Percentiles rank a stretch among this genome's conserved stretches.
Evolutionary conservation across 306 rosid genomes (phyloP).

Genomic region (Cucumis cinereus): DNA sequence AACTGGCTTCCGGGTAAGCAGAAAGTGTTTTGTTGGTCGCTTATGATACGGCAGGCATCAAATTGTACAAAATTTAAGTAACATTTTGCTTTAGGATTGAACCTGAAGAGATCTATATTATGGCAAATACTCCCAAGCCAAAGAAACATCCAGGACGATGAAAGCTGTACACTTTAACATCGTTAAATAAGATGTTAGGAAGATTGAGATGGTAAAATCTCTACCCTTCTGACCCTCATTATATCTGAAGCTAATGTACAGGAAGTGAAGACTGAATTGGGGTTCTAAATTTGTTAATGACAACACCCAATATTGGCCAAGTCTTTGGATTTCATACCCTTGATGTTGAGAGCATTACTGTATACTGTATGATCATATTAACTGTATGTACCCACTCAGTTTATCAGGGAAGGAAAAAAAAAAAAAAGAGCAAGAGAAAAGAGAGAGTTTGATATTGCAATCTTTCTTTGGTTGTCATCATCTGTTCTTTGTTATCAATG

Average conservation of each 20-base stretch:
- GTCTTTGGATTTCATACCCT: not conserved
- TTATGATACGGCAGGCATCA: slow-evolving; percentile 2
- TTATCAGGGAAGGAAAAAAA: not conserved
- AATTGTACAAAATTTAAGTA: slow-evolving; percentile 7
- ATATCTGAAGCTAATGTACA: slow-evolving; percentile 7
- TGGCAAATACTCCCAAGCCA: not conserved
- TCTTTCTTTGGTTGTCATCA: not conserved
- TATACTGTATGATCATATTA: not conserved
- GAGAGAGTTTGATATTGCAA: not conserved
- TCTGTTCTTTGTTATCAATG: not conserved
- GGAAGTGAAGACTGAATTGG: not conserved
- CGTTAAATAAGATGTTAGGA: not conserved
- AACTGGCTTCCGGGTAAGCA: not conserved
- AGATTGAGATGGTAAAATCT: slow-evolving; percentile 9
- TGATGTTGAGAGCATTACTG: not conserved
- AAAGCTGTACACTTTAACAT: not conserved
- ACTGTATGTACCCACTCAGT: not conserved
- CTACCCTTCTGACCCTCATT: not conserved
- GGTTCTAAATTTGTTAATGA: slow-evolving; percentile 1
- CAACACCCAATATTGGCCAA: not conserved
- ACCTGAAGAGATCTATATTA: not conserved
- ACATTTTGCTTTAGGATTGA: not conserved
- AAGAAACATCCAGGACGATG: not conserved
- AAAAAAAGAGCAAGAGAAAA: not conserved
- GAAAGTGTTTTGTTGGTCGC: not conserved